phyloP scores from a whole-genome alignment of 2,329 filamentous ascomycete species.

The Paecilomyces sp. region DNA sequence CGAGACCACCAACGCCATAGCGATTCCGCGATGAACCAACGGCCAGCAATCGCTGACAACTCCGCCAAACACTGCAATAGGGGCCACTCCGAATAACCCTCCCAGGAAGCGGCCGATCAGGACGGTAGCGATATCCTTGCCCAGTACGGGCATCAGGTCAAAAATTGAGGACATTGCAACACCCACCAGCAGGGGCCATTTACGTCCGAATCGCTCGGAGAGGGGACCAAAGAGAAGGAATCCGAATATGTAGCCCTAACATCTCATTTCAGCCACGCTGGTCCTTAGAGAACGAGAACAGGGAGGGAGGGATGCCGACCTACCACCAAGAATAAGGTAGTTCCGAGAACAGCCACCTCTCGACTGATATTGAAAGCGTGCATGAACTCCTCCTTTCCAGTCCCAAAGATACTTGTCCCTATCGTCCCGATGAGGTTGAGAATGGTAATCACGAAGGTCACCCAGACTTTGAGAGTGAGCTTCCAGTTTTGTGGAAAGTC shows the following conservation, averaged over 20 bases:
- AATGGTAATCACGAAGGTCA: constrained; percentile 43
- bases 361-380: no score
- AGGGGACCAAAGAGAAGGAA: constrained; percentile 37
- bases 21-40: constrained; percentile 41
- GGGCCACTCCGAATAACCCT: constrained; percentile 46
- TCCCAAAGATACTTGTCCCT: no score
- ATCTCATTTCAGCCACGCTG: neutral
- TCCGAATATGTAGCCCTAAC: constrained; percentile 29
- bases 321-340: constrained; percentile 41
- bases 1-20: constrained; percentile 36
- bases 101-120: constrained; percentile 49
- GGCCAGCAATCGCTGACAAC: constrained; percentile 44
- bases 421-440: constrained; percentile 42
- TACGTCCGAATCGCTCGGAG: constrained; percentile 46
- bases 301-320: constrained; percentile 4
- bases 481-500: constrained; percentile 25
- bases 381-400: no score
- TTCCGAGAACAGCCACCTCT: constrained; percentile 45
- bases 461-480: constrained; percentile 26
- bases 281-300: no score
- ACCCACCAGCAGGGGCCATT: constrained; percentile 47
- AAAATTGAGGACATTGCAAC: no score
- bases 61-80: constrained; percentile 47
- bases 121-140: constrained; percentile 48
- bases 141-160: no score